Evolutionary conservation across 371 early-diverging fungal species (phyloP).

Genomic region (Blakeslea trispora): DNA sequence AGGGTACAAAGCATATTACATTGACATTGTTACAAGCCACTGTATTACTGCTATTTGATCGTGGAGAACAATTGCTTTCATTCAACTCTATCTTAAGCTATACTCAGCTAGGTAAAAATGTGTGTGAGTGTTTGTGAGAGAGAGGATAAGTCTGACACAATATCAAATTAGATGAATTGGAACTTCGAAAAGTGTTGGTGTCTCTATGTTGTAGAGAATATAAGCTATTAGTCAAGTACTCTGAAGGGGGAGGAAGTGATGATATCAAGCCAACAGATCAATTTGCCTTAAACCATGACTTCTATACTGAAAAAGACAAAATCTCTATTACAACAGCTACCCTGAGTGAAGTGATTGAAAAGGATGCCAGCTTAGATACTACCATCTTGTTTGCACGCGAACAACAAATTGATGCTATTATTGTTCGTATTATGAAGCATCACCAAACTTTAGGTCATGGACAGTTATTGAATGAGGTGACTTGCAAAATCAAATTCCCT

Average conservation of each 20-base stretch:
- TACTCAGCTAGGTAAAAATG: slow-evolving; percentile 62
- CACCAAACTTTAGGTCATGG: slow-evolving; percentile 69
- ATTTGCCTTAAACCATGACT: slow-evolving; percentile 72
- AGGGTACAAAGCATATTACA: slow-evolving; percentile 70
- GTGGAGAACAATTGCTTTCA: slow-evolving; percentile 46
- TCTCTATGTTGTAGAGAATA: slow-evolving; percentile 83
- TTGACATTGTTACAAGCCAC: slow-evolving; percentile 79
- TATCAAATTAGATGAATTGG: slow-evolving; percentile 57
- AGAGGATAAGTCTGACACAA: too few species aligned
- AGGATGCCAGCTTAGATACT: slow-evolving; percentile 67
- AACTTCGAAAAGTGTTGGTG: slow-evolving; percentile 78
- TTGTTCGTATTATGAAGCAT: slow-evolving; percentile 94
- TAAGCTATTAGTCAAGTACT: slow-evolving; percentile 71
- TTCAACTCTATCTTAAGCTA: slow-evolving; percentile 69
- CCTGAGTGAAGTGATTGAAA: slow-evolving; percentile 81
- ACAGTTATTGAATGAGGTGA: slow-evolving; percentile 71
- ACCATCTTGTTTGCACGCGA: slow-evolving; percentile 77
- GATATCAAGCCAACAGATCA: slow-evolving; percentile 60
- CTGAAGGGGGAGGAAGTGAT: slow-evolving; percentile 43
- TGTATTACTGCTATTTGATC: slow-evolving; percentile 78
- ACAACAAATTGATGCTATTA: slow-evolving; percentile 84
- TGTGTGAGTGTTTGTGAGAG: too few species aligned
- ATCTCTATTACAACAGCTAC: slow-evolving; percentile 87
- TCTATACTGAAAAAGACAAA: slow-evolving; percentile 63
- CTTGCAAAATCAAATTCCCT: slow-evolving; percentile 76